Evolutionary conservation across 805 yeast species (phyloP).

Genomic region (Yarrowia sp.): DNA sequence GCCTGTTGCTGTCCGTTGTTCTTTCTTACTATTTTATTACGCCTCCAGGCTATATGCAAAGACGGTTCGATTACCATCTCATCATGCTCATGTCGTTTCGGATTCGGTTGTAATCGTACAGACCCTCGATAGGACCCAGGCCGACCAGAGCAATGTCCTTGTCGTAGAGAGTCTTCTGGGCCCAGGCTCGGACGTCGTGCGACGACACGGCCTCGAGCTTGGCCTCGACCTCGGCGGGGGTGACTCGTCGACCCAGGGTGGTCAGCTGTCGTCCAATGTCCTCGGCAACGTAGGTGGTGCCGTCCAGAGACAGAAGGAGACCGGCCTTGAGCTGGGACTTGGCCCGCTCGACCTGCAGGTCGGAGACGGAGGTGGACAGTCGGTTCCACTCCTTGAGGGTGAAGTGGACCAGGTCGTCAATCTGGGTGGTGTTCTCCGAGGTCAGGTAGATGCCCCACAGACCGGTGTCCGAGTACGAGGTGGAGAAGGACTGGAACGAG

Average conservation of each 20-base stretch:
- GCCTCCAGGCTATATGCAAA: slow-evolving; percentile 19
- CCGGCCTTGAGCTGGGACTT: slow-evolving; percentile 95
- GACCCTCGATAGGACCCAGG: slow-evolving; percentile 70
- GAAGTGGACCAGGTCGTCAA: slow-evolving; percentile 68
- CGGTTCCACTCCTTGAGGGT: slow-evolving; percentile 86
- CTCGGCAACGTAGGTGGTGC: slow-evolving; percentile 93
- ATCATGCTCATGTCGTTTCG: slow-evolving; percentile 47
- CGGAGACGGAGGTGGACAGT: slow-evolving; percentile 74
- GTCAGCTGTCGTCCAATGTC: slow-evolving; percentile 97
- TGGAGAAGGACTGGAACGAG: slow-evolving; percentile 93
- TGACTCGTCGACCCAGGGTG: slow-evolving; percentile 78
- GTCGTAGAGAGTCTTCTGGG: slow-evolving; percentile 70
- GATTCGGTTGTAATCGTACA: slow-evolving; percentile 67
- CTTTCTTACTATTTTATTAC: slow-evolving; percentile 24
- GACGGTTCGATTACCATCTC: slow-evolving; percentile 37
- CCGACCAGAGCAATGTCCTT: slow-evolving; percentile 91
- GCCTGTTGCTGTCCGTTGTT: background rate
- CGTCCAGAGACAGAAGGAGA: slow-evolving; percentile 81
- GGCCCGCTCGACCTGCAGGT: slow-evolving; percentile 87
- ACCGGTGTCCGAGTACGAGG: slow-evolving; percentile 96
- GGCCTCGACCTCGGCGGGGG: slow-evolving; percentile 71
- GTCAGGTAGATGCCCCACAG: slow-evolving; percentile 95
- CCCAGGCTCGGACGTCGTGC: slow-evolving; percentile 83
- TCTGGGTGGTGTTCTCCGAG: slow-evolving; percentile 68
- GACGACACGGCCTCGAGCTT: slow-evolving; percentile 75